These are phyloP conservation scores for Erigeron canadensis DNA, from an alignment of 129 eudicot genomes.

Conservation along the genomic window DNA sequence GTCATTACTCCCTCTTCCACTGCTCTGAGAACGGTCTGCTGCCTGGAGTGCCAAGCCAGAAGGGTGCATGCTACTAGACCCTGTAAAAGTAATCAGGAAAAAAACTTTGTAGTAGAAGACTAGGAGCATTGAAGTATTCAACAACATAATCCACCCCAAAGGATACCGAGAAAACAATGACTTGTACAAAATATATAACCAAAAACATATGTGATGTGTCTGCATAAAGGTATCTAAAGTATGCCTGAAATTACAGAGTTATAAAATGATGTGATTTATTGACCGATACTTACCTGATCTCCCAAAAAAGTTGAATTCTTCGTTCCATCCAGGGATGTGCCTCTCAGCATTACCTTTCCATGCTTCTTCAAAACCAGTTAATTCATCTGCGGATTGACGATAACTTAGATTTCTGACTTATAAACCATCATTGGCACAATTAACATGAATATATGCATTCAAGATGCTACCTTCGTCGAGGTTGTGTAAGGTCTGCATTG, in stretches of 20 bases:
- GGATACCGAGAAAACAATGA: not conserved
- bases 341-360: slow-evolving; percentile 65
- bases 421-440: not conserved
- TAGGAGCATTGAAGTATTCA: not conserved
- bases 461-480: slow-evolving; percentile 59
- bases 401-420: not conserved
- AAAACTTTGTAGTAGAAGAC: not conserved
- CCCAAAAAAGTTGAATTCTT: slow-evolving; percentile 28
- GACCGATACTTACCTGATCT: slow-evolving; percentile 35
- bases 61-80: slow-evolving; percentile 26
- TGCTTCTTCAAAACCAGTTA: slow-evolving; percentile 69
- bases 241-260: not conserved
- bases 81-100: slow-evolving; percentile 13
- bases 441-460: not conserved
- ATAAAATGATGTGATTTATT: not conserved
- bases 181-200: not conserved
- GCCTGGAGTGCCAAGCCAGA: slow-evolving; percentile 34
- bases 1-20: slow-evolving; percentile 1
- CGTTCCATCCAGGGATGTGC: slow-evolving; percentile 51
- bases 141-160: not conserved
- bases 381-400: slow-evolving; percentile 55
- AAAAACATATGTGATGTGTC: not conserved
- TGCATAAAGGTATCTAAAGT: not conserved
- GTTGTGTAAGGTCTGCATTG: slow-evolving; percentile 79
- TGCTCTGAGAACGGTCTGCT: not conserved